Conservation (phyloP, 805 yeast species). For the Lipomyces yamanashiensis region DNA sequence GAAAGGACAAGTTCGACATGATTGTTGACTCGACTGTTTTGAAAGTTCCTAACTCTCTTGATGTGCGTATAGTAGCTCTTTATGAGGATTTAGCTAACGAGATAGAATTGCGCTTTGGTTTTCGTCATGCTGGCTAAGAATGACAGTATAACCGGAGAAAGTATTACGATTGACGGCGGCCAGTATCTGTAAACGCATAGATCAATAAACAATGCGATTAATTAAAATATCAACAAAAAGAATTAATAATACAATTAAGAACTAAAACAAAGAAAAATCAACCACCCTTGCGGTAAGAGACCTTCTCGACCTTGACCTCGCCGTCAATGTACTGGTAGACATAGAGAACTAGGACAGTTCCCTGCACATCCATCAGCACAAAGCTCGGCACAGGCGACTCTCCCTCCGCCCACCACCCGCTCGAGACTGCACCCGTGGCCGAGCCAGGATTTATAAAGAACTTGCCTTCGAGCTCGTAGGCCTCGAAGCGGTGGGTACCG, state of each 20-base stretch:
- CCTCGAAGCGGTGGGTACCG: slow-evolving; percentile 90
- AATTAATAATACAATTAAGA: not conserved
- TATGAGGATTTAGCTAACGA: slow-evolving; percentile 19
- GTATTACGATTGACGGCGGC: slow-evolving; percentile 52
- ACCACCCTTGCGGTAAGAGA: slow-evolving; percentile 61
- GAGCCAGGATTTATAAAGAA: slow-evolving; percentile 97
- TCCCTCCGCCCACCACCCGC: slow-evolving; percentile 65
- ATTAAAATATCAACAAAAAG: not conserved
- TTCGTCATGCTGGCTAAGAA: slow-evolving; percentile 40
- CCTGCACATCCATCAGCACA: slow-evolving; percentile 85
- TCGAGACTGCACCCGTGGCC: slow-evolving; percentile 86
- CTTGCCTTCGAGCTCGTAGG: slow-evolving; percentile 88
- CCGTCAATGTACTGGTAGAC: slow-evolving; percentile 80
- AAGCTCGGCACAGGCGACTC: slow-evolving; percentile 75
- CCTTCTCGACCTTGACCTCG: slow-evolving; percentile 90
- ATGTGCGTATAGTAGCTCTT: slow-evolving; percentile 3
- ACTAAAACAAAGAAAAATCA: slow-evolving; percentile 1
- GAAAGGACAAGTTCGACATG: slow-evolving; percentile 36
- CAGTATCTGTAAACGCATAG: slow-evolving; percentile 10
- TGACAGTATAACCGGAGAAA: slow-evolving; percentile 39
- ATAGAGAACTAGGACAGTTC: slow-evolving; percentile 74
- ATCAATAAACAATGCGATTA: not conserved
- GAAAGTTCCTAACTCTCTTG: slow-evolving; percentile 20
- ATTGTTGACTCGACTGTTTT: slow-evolving; percentile 18
- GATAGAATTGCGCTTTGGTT: slow-evolving; percentile 40